Percentiles rank a stretch among this genome's conserved stretches.
phyloP scores from a whole-genome alignment of 371 early-diverging fungal genomes.

The Ordospora pajunii region DNA sequence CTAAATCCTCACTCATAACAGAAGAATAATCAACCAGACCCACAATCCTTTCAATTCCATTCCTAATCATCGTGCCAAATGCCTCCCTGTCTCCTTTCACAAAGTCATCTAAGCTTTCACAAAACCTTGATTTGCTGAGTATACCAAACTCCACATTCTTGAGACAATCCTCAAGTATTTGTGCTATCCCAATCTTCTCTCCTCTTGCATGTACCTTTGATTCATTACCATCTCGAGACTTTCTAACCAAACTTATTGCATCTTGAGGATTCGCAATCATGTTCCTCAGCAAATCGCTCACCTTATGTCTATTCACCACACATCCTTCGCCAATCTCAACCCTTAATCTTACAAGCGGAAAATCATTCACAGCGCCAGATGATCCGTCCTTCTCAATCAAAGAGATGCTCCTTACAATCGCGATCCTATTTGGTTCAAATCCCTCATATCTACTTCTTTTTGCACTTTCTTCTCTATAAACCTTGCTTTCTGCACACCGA shows the following conservation, averaged over 20 bases:
- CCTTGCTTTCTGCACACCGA: background rate
- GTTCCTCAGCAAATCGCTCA: constrained; percentile 71
- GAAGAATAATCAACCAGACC: constrained; percentile 1
- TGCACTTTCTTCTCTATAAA: background rate
- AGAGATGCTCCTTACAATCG: constrained; percentile 58
- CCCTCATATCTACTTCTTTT: background rate
- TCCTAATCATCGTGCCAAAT: constrained; percentile 12
- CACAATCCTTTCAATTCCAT: background rate
- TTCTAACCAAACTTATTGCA: constrained; percentile 70
- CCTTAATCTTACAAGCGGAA: constrained; percentile 68
- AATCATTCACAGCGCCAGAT: constrained; percentile 63
- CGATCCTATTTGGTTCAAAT: constrained; percentile 66
- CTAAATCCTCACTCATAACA: constrained; percentile 11
- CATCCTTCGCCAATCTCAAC: constrained; percentile 66
- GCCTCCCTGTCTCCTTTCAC: constrained; percentile 25
- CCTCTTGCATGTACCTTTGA: background rate
- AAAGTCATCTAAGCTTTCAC: constrained; percentile 34
- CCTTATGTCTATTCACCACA: constrained; percentile 71
- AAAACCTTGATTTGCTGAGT: background rate
- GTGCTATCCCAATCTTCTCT: constrained; percentile 11
- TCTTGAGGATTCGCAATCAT: constrained; percentile 86
- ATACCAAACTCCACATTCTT: constrained; percentile 9
- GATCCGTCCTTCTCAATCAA: too few species aligned
- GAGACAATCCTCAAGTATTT: background rate
- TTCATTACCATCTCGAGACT: constrained; percentile 13